These are phyloP conservation scores for Acacia confusa DNA, from an alignment of 306 rosid species.

Conservation along the genomic window DNA sequence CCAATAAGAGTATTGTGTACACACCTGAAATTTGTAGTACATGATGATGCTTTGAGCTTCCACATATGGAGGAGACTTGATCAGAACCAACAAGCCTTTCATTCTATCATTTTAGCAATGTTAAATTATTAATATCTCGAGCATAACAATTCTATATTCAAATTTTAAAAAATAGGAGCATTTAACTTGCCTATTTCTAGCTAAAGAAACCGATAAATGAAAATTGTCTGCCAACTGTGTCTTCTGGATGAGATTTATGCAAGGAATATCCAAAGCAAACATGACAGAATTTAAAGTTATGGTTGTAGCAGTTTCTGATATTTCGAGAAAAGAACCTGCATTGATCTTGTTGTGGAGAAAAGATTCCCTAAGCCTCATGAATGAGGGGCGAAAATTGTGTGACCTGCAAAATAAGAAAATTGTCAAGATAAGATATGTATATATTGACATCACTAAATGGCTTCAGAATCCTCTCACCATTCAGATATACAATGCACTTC, in stretches of 20 bases:
- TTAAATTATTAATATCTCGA: constrained; percentile 14
- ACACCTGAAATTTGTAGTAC: constrained; percentile 96
- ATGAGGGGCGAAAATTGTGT: constrained; percentile 90
- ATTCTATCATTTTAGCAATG: constrained; percentile 45
- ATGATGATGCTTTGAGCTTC: constrained; percentile 82
- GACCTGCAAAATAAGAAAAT: constrained; percentile 42
- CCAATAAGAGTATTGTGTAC: constrained; percentile 27
- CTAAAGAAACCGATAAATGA: constrained; percentile 62
- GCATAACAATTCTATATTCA: constrained; percentile 27
- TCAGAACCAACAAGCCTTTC: constrained; percentile 76
- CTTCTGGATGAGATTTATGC: constrained; percentile 65
- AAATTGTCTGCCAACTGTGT: constrained; percentile 67
- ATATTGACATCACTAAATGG: constrained; percentile 17
- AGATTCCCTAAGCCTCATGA: constrained; percentile 88
- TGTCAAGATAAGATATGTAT: constrained; percentile 21
- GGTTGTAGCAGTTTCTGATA: constrained; percentile 94
- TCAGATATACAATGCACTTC: constrained; percentile 95
- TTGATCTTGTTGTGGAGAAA: constrained; percentile 65
- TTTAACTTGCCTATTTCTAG: no score
- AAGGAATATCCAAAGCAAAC: constrained; percentile 81
- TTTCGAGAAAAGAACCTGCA: constrained; percentile 75
- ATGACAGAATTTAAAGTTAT: constrained; percentile 72
- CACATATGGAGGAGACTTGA: constrained; percentile 70
- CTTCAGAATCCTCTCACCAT: constrained; percentile 63
- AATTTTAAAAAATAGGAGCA: constrained; percentile 19